Base-by-base conservation (phyloP, 78 protist species). In the Dictyostelium firmibasis region DNA sequence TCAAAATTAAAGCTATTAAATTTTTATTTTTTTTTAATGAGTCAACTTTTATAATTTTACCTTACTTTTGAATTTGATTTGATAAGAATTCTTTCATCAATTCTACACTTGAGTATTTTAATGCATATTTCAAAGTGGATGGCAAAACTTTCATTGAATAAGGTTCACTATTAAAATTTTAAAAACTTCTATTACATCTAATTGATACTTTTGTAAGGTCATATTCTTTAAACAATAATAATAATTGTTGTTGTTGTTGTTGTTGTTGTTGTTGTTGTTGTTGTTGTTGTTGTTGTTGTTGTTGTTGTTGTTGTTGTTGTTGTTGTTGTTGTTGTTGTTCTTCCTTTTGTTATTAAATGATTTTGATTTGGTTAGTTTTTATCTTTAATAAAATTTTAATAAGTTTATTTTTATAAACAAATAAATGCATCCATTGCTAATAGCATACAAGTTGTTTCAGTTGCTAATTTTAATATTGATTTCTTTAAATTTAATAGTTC, bases 401-500 rank as follows among this genome's bases (percentile, higher is more conserved):
- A n/a, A n/a, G n/a, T n/a, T n/a, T n/a, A n/a, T n/a, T n/a, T n/a
- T 38, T 76, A 76, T 36, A 76, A 25, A 36, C 44, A 38, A 38
- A 79, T 79, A 79, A 50, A 86, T 23, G 74, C n/a, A 76, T 86
- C 84, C 29, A 86, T 75, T 36, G 44, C 10, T 11, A 62, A 13
- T 18, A 86, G n/a, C 84, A 86, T 41, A 53, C 84, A 86, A 20
- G 43, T 47, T 35, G 85, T 79, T 43, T 89, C 94, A 7, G 87
- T 81, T 5, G 94, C 86, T 4, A 89, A 41, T 70, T 60, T 38
- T 27, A 81, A 35, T 33, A 89, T 89, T 43, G 94, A 89, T 70
- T 89, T 89, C 72, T 89, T 89, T 70, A 64, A 75, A 69, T 81
- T 85, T 50, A 89, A 33, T 69, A 89, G 27, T 33, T 89, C 94